Conservation (phyloP, 495 filamentous ascomycete species). For the Jackrogersella multiformis region DNA sequence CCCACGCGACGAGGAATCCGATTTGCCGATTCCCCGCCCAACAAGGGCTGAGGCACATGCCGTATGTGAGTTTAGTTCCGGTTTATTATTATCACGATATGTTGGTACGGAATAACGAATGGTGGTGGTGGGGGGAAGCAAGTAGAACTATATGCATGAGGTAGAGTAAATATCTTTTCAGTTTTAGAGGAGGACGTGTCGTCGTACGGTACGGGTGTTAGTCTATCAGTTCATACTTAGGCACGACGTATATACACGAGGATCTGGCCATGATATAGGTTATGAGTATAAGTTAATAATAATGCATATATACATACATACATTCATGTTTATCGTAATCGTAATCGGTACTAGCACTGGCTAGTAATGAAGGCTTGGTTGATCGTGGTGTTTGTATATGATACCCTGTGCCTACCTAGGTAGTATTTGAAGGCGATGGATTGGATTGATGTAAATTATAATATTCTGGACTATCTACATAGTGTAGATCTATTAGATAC, state of each 20-base stretch:
- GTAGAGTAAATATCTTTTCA: slow-evolving; percentile 20
- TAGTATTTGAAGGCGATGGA: too few species aligned
- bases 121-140: slow-evolving; percentile 2
- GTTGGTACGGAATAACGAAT: too few species aligned
- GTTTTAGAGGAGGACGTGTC: slow-evolving; percentile 13
- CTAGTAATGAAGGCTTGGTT: too few species aligned
- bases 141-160: slow-evolving; percentile 22
- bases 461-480: too few species aligned
- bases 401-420: too few species aligned
- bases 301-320: not conserved
- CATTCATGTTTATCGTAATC: not conserved
- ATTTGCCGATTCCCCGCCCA: slow-evolving; percentile 55
- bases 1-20: slow-evolving; percentile 54
- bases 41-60: slow-evolving; percentile 29
- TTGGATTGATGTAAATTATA: too few species aligned
- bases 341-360: too few species aligned
- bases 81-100: not conserved
- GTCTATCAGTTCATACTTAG: slow-evolving; percentile 1
- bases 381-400: too few species aligned
- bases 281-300: not conserved
- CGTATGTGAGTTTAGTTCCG: not conserved
- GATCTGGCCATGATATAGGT: slow-evolving; percentile 4
- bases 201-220: not conserved
- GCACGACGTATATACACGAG: slow-evolving; percentile 20
- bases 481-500: too few species aligned